Evolutionary conservation across 202 grass and related monocot genomes (phyloP).

Genomic region (Brachypodium distachyon): DNA sequence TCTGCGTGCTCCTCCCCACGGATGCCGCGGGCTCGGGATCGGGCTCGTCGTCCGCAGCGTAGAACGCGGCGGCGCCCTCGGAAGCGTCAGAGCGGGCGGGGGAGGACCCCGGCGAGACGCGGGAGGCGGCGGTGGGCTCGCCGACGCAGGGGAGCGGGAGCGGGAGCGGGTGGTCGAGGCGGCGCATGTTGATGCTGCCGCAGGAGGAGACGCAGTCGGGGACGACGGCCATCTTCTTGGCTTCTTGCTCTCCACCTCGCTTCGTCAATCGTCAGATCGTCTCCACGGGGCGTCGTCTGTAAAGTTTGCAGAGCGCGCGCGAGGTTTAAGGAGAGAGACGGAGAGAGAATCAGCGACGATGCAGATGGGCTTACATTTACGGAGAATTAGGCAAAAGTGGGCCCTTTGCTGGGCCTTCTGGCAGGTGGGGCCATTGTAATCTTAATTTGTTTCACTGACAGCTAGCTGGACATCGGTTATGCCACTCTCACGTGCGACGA

Average conservation of each 20-base stretch:
- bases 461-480: too few relatives aligned
- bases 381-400: background rate
- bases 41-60: slow-evolving; percentile 21
- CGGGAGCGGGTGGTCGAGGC: slow-evolving; percentile 14
- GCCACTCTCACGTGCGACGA: too few relatives aligned
- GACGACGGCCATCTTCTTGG: slow-evolving; percentile 29
- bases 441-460: background rate
- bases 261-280: background rate
- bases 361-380: background rate
- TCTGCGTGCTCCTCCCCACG: slow-evolving; percentile 57
- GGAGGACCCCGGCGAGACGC: slow-evolving; percentile 26
- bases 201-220: slow-evolving; percentile 27
- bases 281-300: background rate
- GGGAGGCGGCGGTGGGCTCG: slow-evolving; percentile 35
- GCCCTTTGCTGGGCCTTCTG: background rate
- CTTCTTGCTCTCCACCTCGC: slow-evolving; percentile 15
- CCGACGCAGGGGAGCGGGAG: slow-evolving; percentile 31
- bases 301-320: slow-evolving; percentile 22
- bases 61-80: slow-evolving; percentile 28
- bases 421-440: background rate
- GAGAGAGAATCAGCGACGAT: background rate
- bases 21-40: slow-evolving; percentile 11
- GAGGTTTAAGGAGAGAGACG: background rate
- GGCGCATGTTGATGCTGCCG: slow-evolving; percentile 38
- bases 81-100: slow-evolving; percentile 32